A percentile compares a stretch with the other conserved stretches of the same genome.
Conservation (phyloP, 495 filamentous ascomycete genomes). For the Penicillium parvum region DNA sequence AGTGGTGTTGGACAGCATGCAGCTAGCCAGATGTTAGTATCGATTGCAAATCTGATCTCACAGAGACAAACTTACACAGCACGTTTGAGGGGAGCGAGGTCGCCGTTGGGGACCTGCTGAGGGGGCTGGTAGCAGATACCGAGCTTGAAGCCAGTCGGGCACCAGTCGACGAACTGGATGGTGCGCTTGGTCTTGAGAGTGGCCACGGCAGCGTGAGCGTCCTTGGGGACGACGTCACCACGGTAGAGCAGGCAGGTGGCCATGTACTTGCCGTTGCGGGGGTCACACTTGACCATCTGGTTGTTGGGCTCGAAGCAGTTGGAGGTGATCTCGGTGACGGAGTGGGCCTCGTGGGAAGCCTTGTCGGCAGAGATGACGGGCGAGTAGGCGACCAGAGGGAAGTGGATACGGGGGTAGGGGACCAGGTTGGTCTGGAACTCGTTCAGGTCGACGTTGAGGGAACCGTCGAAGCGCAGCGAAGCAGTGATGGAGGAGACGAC, state of each 20-base stretch:
- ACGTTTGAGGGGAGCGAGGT: constrained; percentile 94
- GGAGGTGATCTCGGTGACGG: constrained; percentile 60
- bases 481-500: constrained; percentile 98
- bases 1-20: constrained; percentile 99
- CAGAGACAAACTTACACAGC: constrained; percentile 66
- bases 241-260: constrained; percentile 97
- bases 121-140: constrained; percentile 99
- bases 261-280: constrained; percentile 99
- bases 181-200: constrained; percentile 97
- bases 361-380: constrained; percentile 91
- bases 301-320: constrained; percentile 74
- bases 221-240: constrained; percentile 95
- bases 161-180: constrained; percentile 99
- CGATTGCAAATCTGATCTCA: not conserved
- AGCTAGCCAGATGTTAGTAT: constrained; percentile 48
- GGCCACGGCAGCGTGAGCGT: constrained; percentile 85
- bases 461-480: constrained; percentile 96
- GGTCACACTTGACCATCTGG: constrained; percentile 99
- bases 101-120: constrained; percentile 90
- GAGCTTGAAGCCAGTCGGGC: constrained; percentile 99
- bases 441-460: constrained; percentile 97
- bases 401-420: constrained; percentile 98
- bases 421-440: constrained; percentile 99
- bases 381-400: constrained; percentile 93
- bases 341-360: constrained; percentile 87